These are phyloP conservation scores for Suillus subaureus DNA, from an alignment of 768 basidiomycete genomes.

Conservation along the genomic window DNA sequence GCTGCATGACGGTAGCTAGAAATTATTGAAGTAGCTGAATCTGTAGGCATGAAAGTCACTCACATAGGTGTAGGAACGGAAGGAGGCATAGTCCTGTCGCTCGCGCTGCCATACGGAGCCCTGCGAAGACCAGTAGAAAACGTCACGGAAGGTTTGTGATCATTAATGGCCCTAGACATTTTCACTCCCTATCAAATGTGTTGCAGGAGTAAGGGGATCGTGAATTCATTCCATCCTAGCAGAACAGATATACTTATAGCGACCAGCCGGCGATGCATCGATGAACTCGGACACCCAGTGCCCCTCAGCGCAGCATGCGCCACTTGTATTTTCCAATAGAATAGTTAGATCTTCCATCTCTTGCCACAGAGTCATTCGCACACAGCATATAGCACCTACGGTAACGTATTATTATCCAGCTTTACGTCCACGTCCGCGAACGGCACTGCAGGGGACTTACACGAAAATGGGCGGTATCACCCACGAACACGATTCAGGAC, in stretches of 20 bases:
- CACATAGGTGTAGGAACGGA: slow-evolving; percentile 2
- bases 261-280: not conserved
- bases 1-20: slow-evolving; percentile 38
- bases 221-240: not conserved
- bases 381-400: not conserved
- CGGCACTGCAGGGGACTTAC: not conserved
- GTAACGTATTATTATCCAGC: not conserved
- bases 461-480: not conserved
- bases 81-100: slow-evolving; percentile 3
- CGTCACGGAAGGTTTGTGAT: not conserved
- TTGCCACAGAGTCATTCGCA: not conserved
- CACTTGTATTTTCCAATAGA: not conserved
- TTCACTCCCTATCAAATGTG: not conserved
- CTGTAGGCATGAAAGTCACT: not conserved
- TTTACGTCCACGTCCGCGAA: not conserved
- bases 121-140: not conserved
- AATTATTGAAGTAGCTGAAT: not conserved
- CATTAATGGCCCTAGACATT: not conserved
- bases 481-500: not conserved
- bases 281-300: no score
- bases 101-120: not conserved
- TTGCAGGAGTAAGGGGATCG: not conserved
- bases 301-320: no score
- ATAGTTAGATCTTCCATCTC: no score
- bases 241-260: not conserved